Evolutionary conservation across 257 asterid genomes (phyloP), one percentile per base, ranked within the genome.

Genomic region (Primulina huaijiensis): DNA sequence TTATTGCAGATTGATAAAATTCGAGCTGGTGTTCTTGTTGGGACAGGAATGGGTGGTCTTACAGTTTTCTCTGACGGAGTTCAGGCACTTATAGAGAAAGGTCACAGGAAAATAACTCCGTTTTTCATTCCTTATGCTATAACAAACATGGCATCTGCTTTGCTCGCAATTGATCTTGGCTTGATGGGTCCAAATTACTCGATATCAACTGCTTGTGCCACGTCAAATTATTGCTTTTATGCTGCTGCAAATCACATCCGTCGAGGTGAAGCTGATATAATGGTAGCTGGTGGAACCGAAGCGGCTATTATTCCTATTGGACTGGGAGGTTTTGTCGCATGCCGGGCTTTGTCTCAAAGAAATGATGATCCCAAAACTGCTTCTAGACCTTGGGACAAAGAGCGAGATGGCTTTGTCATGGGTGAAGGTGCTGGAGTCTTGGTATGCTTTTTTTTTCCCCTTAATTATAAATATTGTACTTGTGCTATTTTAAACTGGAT

Each of bases 211-310:
- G 98, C 96, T 80, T 92, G 98, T 76, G 98, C 98, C 25, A 89
- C 98, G 68, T 89, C 97, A n/a, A 92, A 89, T 70, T 89, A 92
- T 65, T 89, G 96, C 79, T 92, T 92, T 80, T 84, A 89, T 25
- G 98, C 97, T 6, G 98, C 97, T 75, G 98, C 97, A 6, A 92
- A 89, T 82, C 98, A 89, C 87, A 92, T 92, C 69, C 92, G 97
- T 9, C 77, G 98, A 72, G 98, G 98, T n/a, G 98, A 92, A 80
- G 95, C 96, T 72, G 98, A 92, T 82, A 65, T 89, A 75, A 92
- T 92, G 96, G 60, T 92, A 53, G 94, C 90, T 65, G 98, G 98
- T 65, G 98, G 97, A 76, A 89, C 96, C 30, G 98, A 92, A 77
- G 98, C 98, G 66, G 97, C 96, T 58, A 88, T 89, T 59, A 89